Conservation (phyloP, 495 filamentous ascomycete genomes). For the Tuber microsphaerosporum region DNA sequence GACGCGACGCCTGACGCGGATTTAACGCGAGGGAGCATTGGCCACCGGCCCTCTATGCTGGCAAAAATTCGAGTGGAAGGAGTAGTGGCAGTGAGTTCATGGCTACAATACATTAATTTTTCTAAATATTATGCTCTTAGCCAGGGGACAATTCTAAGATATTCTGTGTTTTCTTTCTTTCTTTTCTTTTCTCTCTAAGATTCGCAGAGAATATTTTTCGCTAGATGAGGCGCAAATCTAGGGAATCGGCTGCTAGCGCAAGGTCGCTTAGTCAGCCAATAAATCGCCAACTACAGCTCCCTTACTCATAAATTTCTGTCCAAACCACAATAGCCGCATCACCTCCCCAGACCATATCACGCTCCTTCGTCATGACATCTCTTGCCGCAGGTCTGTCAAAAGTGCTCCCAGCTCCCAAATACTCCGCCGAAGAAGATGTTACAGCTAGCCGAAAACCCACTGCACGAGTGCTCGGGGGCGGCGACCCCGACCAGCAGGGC, state of each 20-base stretch:
- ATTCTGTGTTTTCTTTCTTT: not conserved
- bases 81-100: not conserved
- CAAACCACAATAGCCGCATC: constrained; percentile 5
- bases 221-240: not conserved
- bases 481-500: constrained; percentile 74
- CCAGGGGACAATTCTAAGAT: not conserved
- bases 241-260: not conserved
- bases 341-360: constrained; percentile 9
- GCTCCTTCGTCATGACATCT: constrained; percentile 52
- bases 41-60: not conserved
- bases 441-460: constrained; percentile 53
- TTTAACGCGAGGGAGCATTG: not conserved
- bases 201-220: not conserved
- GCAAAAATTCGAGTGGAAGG: not conserved
- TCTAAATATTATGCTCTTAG: not conserved
- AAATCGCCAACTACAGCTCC: not conserved
- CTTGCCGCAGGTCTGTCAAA: constrained; percentile 70
- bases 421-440: constrained; percentile 70
- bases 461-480: constrained; percentile 67
- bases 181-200: not conserved
- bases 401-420: constrained; percentile 81
- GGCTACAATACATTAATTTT: not conserved
- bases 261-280: not conserved
- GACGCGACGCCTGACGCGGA: not conserved
- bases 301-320: not conserved